Evolutionary conservation across 768 basidiomycete genomes (phyloP).

Genomic region (Pulveroboletus ravenelii): DNA sequence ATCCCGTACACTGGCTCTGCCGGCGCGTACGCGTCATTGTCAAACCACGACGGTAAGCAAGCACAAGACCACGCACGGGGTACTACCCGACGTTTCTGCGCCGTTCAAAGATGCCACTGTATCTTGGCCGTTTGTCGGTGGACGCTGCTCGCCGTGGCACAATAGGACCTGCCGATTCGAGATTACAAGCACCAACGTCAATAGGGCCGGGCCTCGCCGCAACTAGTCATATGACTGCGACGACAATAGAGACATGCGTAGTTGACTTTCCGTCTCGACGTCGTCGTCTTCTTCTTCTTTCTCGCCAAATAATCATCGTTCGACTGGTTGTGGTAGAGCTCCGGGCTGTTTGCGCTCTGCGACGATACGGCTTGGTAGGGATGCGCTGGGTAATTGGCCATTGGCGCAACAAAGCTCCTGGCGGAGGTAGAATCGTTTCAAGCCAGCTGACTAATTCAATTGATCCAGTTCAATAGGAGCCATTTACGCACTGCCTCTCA

Average conservation of each 20-base stretch:
- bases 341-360: conserved; percentile 9
- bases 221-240: conserved; percentile 83
- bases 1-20: too few relatives aligned
- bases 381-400: conserved; percentile 29
- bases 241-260: too few relatives aligned
- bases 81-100: conserved; percentile 32
- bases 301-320: conserved; percentile 32
- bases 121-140: conserved; percentile 45
- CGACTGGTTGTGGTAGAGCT: conserved; percentile 25
- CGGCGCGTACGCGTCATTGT: background rate
- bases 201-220: conserved; percentile 86
- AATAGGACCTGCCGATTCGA: conserved; percentile 32
- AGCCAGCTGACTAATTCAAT: too few relatives aligned
- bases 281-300: too few relatives aligned
- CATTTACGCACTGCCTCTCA: too few relatives aligned
- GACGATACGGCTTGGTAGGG: conserved; percentile 23
- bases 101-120: conserved; percentile 22
- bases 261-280: too few relatives aligned
- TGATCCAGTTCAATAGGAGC: too few relatives aligned
- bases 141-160: conserved; percentile 81
- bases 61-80: conserved; percentile 13
- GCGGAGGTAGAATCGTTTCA: too few relatives aligned
- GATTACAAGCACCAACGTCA: conserved; percentile 75
- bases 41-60: background rate
- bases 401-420: conserved; percentile 5